A percentile compares a stretch with the other conserved stretches of the same genome.
Evolutionary conservation across 306 rosid species (phyloP).

Genomic region (Herpetospermum pedunculosum): DNA sequence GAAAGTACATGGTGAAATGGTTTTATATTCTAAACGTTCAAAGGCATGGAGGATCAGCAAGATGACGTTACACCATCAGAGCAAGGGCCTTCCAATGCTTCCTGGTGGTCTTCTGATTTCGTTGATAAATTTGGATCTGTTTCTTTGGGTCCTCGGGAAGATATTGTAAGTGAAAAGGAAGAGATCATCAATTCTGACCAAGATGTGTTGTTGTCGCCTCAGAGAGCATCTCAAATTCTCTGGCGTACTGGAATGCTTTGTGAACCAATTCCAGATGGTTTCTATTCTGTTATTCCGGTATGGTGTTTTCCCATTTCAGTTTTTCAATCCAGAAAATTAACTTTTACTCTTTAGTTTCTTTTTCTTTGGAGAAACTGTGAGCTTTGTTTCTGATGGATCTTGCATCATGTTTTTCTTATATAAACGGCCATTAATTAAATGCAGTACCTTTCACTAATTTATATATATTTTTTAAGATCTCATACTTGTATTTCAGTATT

Average conservation of each 20-base stretch:
- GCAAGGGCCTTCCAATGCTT: slow-evolving; percentile 76
- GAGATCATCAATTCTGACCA: slow-evolving; percentile 36
- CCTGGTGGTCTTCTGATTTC: slow-evolving; percentile 95
- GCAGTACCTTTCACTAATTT: neutral
- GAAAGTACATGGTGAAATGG: slow-evolving; percentile 64
- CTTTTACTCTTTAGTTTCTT: neutral
- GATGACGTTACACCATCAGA: slow-evolving; percentile 73
- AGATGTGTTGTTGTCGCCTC: slow-evolving; percentile 57
- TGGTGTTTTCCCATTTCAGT: slow-evolving; percentile 11
- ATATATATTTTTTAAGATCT: neutral
- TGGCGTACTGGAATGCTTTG: slow-evolving; percentile 87
- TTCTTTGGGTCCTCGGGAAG: slow-evolving; percentile 72
- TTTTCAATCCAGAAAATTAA: neutral
- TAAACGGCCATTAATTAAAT: neutral
- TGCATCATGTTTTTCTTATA: neutral
- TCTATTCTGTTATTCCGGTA: slow-evolving; percentile 87
- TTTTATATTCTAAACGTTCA: slow-evolving; percentile 47
- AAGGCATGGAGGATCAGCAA: slow-evolving; percentile 90
- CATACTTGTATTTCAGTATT: neutral
- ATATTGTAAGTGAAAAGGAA: slow-evolving; percentile 40
- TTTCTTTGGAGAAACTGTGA: neutral
- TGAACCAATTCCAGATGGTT: slow-evolving; percentile 89
- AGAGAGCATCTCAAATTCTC: slow-evolving; percentile 77
- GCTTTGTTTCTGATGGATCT: neutral
- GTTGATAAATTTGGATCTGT: slow-evolving; percentile 76